These are phyloP conservation scores for Phalaenopsis equestris DNA, from an alignment of 106 monocot species.

Conservation along the genomic window DNA sequence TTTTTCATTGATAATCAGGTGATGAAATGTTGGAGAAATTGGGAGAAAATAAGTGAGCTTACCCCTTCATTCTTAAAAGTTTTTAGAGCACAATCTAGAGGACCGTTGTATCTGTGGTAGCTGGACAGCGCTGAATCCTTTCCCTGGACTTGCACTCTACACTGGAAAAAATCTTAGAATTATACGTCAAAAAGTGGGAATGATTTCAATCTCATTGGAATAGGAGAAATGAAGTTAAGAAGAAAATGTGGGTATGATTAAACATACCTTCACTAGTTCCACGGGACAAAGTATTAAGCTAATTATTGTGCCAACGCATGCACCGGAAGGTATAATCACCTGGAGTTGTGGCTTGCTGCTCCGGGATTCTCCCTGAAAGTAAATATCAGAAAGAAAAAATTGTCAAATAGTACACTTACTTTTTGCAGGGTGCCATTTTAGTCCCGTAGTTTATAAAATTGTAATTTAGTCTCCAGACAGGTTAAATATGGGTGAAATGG, in stretches of 20 bases:
- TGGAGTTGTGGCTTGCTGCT: slow-evolving; percentile 56
- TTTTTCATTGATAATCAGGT: not conserved
- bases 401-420: too few relatives aligned
- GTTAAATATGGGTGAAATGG: too few relatives aligned
- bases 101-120: slow-evolving; percentile 49
- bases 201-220: not conserved
- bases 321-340: slow-evolving; percentile 86
- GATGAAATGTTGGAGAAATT: not conserved
- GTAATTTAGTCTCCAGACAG: too few relatives aligned
- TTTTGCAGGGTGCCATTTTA: too few relatives aligned
- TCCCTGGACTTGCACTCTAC: slow-evolving; percentile 99
- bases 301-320: slow-evolving; percentile 72
- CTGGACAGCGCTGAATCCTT: slow-evolving; percentile 30
- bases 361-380: slow-evolving; percentile 42
- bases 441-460: too few relatives aligned
- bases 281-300: slow-evolving; percentile 76
- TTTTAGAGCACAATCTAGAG: slow-evolving; percentile 77
- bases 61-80: slow-evolving; percentile 89
- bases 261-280: slow-evolving; percentile 77
- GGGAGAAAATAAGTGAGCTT: slow-evolving; percentile 2
- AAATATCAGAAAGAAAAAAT: not conserved
- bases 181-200: slow-evolving; percentile 15
- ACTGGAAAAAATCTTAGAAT: slow-evolving; percentile 54
- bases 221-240: not conserved
- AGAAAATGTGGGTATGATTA: not conserved